A percentile compares a stretch with the other conserved stretches of the same genome.
Conservation (phyloP, 2,329 filamentous ascomycete species). For the Apiospora kogelbergensis region DNA sequence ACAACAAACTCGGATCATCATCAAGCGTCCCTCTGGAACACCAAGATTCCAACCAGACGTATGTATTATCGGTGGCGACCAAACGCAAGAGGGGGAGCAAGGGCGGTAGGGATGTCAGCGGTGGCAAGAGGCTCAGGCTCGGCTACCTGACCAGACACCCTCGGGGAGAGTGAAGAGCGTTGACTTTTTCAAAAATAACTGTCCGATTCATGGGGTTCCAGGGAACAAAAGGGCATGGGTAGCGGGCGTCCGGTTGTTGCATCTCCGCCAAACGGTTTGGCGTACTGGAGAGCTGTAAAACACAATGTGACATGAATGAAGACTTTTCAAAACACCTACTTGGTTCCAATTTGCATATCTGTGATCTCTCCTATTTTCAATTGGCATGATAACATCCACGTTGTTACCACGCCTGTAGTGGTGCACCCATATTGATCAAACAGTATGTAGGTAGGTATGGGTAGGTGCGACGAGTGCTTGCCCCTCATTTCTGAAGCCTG, state of each 20-base stretch:
- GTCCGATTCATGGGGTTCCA: background rate
- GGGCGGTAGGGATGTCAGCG: background rate
- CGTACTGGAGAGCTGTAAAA: slow-evolving; percentile 9
- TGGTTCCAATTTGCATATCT: background rate
- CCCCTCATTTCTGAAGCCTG: too few species aligned
- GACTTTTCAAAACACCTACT: background rate
- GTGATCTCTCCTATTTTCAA: background rate
- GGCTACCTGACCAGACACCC: slow-evolving; percentile 1
- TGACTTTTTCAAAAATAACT: background rate
- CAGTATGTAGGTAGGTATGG: too few species aligned
- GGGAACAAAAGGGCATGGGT: slow-evolving; percentile 5
- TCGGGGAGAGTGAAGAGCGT: background rate
- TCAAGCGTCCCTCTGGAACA: slow-evolving; percentile 13
- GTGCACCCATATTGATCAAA: too few species aligned
- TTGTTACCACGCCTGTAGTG: too few species aligned
- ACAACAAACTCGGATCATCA: slow-evolving; percentile 13
- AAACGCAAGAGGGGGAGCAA: slow-evolving; percentile 14
- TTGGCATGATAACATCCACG: too few species aligned
- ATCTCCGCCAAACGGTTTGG: background rate
- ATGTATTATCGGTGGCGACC: slow-evolving; percentile 13
- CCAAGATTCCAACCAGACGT: slow-evolving; percentile 14
- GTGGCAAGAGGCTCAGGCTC: slow-evolving; percentile 14
- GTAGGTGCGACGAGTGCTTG: too few species aligned
- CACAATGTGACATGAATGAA: slow-evolving; percentile 11
- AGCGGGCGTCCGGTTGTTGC: slow-evolving; percentile 11